Conservation (phyloP, 1,284 basidiomycete species). For the Pascua guehoae region DNA sequence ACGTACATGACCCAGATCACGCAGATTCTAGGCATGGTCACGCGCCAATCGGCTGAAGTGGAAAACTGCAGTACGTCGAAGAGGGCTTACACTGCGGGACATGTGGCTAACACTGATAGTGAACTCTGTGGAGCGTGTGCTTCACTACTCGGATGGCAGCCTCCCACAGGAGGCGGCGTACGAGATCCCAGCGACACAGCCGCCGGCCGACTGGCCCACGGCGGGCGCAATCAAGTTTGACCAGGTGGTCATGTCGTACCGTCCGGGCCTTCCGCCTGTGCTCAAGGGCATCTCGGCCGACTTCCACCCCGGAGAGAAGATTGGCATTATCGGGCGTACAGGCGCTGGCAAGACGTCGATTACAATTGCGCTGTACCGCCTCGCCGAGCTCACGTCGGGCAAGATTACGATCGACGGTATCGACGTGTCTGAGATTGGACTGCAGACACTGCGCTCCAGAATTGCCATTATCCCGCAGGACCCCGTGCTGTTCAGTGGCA, state of each 20-base stretch:
- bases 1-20: slow-evolving; percentile 58
- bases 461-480: slow-evolving; percentile 82
- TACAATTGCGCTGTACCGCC: slow-evolving; percentile 55
- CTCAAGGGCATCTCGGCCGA: slow-evolving; percentile 48
- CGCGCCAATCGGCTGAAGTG: slow-evolving; percentile 60
- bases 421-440: slow-evolving; percentile 52
- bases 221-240: slow-evolving; percentile 41
- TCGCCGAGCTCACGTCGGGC: slow-evolving; percentile 50
- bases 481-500: slow-evolving; percentile 59
- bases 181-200: slow-evolving; percentile 57
- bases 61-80: slow-evolving; percentile 52
- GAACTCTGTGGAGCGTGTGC: slow-evolving; percentile 68
- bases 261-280: slow-evolving; percentile 51
- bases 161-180: slow-evolving; percentile 64
- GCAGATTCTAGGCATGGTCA: slow-evolving; percentile 56
- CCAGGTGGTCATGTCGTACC: slow-evolving; percentile 50
- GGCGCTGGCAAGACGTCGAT: slow-evolving; percentile 59
- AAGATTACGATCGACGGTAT: slow-evolving; percentile 49
- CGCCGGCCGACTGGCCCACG: slow-evolving; percentile 50
- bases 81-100: neutral
- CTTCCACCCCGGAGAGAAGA: slow-evolving; percentile 51
- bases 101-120: slow-evolving; percentile 33
- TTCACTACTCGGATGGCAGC: slow-evolving; percentile 59
- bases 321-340: slow-evolving; percentile 54
- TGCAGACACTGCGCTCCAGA: slow-evolving; percentile 51